Evolutionary conservation across 1,139 yeast species (phyloP).

Genomic region (Debaryomycetaceae sp.): DNA sequence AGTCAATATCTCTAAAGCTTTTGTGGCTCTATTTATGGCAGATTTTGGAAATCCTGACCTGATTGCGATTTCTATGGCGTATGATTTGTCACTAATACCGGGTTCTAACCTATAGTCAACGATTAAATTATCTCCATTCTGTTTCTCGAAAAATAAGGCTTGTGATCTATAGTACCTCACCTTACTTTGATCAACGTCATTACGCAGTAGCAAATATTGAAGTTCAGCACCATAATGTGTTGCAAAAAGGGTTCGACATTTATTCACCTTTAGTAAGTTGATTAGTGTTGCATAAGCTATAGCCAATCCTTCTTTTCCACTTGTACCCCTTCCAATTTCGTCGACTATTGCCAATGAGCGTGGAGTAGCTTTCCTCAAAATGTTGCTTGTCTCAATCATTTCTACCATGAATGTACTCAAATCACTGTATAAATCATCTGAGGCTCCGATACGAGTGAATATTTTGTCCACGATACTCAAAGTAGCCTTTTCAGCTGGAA

Average conservation of each 20-base stretch:
- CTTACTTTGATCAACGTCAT: constrained; percentile 24
- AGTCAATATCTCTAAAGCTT: constrained; percentile 25
- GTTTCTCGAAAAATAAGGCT: constrained; percentile 20
- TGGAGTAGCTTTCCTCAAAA: constrained; percentile 70
- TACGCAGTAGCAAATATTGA: constrained; percentile 22
- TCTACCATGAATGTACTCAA: constrained; percentile 96
- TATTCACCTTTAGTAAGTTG: constrained; percentile 52
- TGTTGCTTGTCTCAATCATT: constrained; percentile 90
- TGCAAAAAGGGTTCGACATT: constrained; percentile 81
- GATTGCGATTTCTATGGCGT: constrained; percentile 81
- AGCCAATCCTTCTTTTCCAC: constrained; percentile 84
- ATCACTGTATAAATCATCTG: constrained; percentile 83
- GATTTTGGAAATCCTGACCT: constrained; percentile 76
- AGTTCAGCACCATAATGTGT: constrained; percentile 87
- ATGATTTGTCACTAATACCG: constrained; percentile 76
- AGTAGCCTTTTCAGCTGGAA: constrained; percentile 72
- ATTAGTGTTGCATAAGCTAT: constrained; percentile 80
- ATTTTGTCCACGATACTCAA: constrained; percentile 82
- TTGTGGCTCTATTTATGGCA: constrained; percentile 52
- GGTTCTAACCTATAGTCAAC: constrained; percentile 64
- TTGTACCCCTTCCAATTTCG: constrained; percentile 96
- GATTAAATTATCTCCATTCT: constrained; percentile 20
- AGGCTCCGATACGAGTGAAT: constrained; percentile 87
- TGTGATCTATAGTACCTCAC: constrained; percentile 53
- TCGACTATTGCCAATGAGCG: constrained; percentile 84